Evolutionary conservation across 148 eudicot species (phyloP), one percentile per base, ranked within the genome.

Genomic region (Heliamphora exappendiculata): DNA sequence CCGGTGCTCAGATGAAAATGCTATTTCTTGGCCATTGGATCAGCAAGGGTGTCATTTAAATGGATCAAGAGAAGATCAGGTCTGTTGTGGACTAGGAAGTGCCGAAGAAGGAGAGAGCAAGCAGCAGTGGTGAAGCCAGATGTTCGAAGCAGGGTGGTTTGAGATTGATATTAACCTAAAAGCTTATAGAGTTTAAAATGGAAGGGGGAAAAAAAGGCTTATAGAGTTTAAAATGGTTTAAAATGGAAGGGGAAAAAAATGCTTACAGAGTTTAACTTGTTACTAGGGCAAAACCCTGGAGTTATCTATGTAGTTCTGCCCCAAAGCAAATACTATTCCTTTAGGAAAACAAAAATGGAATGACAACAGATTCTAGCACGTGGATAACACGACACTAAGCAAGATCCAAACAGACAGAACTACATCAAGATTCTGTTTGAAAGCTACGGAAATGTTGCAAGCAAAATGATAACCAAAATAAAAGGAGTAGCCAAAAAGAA

Each of bases 1-100:
- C n/a, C n/a, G n/a, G n/a, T n/a, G n/a, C 42, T 64, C 22, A 34
- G 29, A 67, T 3, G 17, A 11, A 41, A 67, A 7, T 22, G 71
- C 71, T 39, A n/a, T n/a, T 41, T 67, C 50, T 67, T 41, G 50
- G 33, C 31, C 31, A 41, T 41, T 39, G 50, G 71, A 22, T 24
- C 71, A 67, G 71, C 1, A 67, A 41, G 71, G 71, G 50, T 67
- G 49, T 22, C 49, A 67, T 39, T 67, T 50, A 67, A 19, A 39
- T 22, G 50, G 71, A 67, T 41, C 19, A 41, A 41, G 16, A 67
- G 71, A 39, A 42, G 31, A 67, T 22, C 31, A 41, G 26, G 45
- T 20, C 28, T 31, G 47, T 37, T 20, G 70, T 66, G 45, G 71
- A 67, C 31, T 67, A 29, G 70, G 29, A 67, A 67, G 50, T 67